A percentile compares a stretch with the other conserved stretches of the same genome.
Evolutionary conservation across 495 filamentous ascomycete species (phyloP).

Genomic region (Hypoxylon crocopeplum): DNA sequence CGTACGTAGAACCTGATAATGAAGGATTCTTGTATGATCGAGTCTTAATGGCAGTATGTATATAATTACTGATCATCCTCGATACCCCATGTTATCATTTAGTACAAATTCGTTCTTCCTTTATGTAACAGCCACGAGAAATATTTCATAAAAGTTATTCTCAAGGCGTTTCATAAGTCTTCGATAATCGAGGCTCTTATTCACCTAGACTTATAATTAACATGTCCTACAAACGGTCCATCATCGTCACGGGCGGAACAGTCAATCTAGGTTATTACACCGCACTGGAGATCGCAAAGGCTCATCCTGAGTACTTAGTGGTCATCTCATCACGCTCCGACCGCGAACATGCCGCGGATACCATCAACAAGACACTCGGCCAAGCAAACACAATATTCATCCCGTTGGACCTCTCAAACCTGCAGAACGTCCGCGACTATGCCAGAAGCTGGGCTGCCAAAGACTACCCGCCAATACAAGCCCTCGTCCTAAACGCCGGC

Average conservation of each 20-base stretch:
- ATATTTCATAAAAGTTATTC: no score
- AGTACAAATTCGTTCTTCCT: no score
- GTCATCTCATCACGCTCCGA: constrained; percentile 54
- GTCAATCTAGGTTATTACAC: constrained; percentile 55
- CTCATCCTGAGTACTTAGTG: constrained; percentile 47
- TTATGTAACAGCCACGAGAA: no score
- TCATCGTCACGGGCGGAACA: constrained; percentile 57
- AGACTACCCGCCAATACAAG: constrained; percentile 50
- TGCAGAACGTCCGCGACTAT: constrained; percentile 48
- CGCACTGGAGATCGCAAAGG: constrained; percentile 54
- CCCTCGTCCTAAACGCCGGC: constrained; percentile 54
- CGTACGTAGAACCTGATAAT: no score
- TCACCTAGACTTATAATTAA: no score
- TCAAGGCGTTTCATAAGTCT: no score
- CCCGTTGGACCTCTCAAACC: constrained; percentile 48
- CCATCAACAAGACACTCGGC: constrained; percentile 47
- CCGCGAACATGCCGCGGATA: constrained; percentile 41
- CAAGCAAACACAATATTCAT: constrained; percentile 51
- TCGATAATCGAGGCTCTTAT: no score
- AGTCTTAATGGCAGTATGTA: no score
- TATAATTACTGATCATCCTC: no score
- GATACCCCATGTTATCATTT: no score
- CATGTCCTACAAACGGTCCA: constrained; percentile 45
- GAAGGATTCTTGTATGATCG: no score
- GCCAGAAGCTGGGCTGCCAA: constrained; percentile 39